These are phyloP conservation scores for Hyphopichia pseudoburtonii DNA, from an alignment of 1,139 yeast species.

Conservation along the genomic window DNA sequence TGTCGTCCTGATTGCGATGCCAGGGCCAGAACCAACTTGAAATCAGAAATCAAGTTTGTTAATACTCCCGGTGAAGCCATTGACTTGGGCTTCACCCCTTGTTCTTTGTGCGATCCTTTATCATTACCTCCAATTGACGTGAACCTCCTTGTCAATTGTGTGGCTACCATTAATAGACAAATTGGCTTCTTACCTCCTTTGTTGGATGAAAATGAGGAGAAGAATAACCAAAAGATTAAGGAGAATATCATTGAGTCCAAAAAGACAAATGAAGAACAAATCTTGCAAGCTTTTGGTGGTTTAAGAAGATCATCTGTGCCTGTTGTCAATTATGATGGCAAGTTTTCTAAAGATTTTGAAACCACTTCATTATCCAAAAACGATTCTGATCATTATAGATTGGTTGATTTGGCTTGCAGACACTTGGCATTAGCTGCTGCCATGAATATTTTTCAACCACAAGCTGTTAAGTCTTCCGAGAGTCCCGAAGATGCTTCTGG, in stretches of 20 bases:
- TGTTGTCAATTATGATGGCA: constrained; percentile 22
- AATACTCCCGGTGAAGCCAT: constrained; percentile 44
- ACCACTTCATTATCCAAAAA: constrained; percentile 45
- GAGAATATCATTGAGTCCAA: constrained; percentile 38
- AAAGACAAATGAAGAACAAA: constrained; percentile 27
- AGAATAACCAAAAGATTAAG: constrained; percentile 37
- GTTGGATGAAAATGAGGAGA: constrained; percentile 47
- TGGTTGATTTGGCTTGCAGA: constrained; percentile 79
- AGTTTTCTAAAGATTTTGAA: constrained; percentile 26
- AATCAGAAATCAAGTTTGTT: constrained; percentile 47
- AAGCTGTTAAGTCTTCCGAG: constrained; percentile 9
- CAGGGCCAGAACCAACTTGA: constrained; percentile 42
- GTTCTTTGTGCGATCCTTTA: constrained; percentile 53
- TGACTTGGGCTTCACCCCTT: constrained; percentile 47
- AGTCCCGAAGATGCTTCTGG: constrained; percentile 15
- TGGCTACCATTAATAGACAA: constrained; percentile 53
- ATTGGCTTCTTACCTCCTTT: constrained; percentile 60
- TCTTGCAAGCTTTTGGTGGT: constrained; percentile 21
- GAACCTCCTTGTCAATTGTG: constrained; percentile 54
- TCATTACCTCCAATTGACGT: constrained; percentile 47
- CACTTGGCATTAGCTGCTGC: constrained; percentile 84
- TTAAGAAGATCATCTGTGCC: constrained; percentile 30
- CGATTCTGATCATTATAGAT: constrained; percentile 66
- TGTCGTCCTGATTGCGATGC: constrained; percentile 74
- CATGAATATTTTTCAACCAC: constrained; percentile 42